These are phyloP conservation scores for Penicillium mononematosum DNA, from an alignment of 495 filamentous ascomycete genomes.

Conservation along the genomic window DNA sequence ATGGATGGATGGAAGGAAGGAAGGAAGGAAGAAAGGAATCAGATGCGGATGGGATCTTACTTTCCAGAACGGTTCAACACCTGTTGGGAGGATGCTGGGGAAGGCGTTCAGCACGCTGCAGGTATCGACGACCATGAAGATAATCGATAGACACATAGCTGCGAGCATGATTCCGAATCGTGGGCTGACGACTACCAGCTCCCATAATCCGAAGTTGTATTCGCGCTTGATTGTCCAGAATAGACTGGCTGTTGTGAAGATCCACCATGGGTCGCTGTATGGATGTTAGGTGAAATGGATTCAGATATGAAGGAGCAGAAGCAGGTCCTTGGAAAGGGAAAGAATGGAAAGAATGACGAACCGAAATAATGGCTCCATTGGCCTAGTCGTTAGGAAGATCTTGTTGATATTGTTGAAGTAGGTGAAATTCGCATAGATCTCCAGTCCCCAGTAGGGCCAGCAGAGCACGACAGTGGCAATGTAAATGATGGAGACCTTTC, in stretches of 20 bases:
- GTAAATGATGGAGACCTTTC: slow-evolving; percentile 35
- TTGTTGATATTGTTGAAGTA: slow-evolving; percentile 52
- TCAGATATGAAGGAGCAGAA: not conserved
- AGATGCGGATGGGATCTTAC: slow-evolving; percentile 23
- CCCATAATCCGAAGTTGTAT: slow-evolving; percentile 50
- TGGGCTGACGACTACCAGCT: slow-evolving; percentile 50
- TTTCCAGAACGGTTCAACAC: slow-evolving; percentile 46
- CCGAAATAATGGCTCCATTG: slow-evolving; percentile 53
- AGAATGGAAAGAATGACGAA: slow-evolving; percentile 14
- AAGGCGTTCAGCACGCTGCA: slow-evolving; percentile 36
- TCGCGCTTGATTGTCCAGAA: slow-evolving; percentile 54
- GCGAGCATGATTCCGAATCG: slow-evolving; percentile 57
- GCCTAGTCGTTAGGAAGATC: slow-evolving; percentile 50
- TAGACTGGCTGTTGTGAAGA: slow-evolving; percentile 50
- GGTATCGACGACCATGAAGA: slow-evolving; percentile 53
- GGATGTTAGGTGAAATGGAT: not conserved
- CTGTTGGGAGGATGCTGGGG: slow-evolving; percentile 28
- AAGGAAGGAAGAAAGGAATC: not conserved
- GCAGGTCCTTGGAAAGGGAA: not conserved
- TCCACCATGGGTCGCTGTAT: slow-evolving; percentile 60
- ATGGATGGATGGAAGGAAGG: too few relatives aligned
- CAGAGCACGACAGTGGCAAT: slow-evolving; percentile 41
- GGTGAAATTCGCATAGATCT: slow-evolving; percentile 51
- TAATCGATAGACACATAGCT: slow-evolving; percentile 53
- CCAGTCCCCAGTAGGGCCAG: slow-evolving; percentile 47